Evolutionary conservation across 495 filamentous ascomycete genomes (phyloP).

Genomic region (Penicillium chermesinum): DNA sequence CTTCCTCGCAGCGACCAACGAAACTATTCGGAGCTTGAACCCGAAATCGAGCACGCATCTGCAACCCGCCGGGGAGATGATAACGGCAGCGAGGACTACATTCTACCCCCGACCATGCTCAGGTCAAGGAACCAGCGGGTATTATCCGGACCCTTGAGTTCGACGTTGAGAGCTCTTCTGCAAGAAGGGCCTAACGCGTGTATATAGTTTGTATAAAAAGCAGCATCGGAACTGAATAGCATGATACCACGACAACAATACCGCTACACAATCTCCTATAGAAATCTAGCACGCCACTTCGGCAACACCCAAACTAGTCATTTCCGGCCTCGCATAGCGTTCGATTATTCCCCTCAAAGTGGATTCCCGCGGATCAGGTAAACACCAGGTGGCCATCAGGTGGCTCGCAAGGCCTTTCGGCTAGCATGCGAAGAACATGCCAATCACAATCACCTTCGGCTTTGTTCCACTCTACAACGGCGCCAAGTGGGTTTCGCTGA

Average conservation of each 20-base stretch:
- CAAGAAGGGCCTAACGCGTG: conserved; percentile 2
- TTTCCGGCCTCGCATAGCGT: no score
- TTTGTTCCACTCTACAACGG: conserved; percentile 2
- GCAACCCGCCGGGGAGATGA: conserved; percentile 9
- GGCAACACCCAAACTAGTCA: no score
- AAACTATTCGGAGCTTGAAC: conserved; percentile 15
- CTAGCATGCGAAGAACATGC: not conserved
- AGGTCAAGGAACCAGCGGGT: conserved; percentile 13
- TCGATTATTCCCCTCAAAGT: no score
- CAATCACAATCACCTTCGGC: conserved; percentile 8
- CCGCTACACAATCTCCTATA: no score
- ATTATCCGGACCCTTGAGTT: conserved; percentile 32
- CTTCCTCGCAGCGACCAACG: conserved; percentile 18
- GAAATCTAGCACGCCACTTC: no score
- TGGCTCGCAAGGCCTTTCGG: no score
- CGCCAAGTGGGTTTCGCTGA: conserved; percentile 15
- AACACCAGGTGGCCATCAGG: no score
- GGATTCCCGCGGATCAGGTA: no score
- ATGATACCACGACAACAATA: no score
- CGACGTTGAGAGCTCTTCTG: conserved; percentile 24
- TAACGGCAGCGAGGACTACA: conserved; percentile 28
- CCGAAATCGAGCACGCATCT: conserved; percentile 18
- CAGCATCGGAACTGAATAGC: no score
- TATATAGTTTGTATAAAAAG: no score
- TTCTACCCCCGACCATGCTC: conserved; percentile 8